Base-by-base conservation (phyloP, 2,329 filamentous ascomycete genomes). In the Scedosporium dehoogii region DNA sequence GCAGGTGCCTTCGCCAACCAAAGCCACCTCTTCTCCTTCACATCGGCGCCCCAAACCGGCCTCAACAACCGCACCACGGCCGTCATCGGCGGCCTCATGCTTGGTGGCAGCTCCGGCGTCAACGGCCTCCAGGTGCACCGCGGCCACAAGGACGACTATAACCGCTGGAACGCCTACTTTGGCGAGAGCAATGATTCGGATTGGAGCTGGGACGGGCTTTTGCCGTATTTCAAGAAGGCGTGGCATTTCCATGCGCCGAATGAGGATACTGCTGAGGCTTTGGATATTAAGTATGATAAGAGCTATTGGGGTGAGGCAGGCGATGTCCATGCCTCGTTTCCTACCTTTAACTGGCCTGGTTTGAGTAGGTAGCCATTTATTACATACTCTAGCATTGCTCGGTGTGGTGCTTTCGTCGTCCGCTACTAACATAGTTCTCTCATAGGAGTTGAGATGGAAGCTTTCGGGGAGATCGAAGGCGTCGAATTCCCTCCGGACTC, bases 51-150 rank as follows among this genome's bases (percentile, higher is more conserved):
- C 2, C 66, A 67, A 44, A 53, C 51, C 18, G 59, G 60, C 5
- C 65, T 67, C 3, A 60, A 62, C 25, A 63, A 63, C 48, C 62
- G 63, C 18, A 65, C 60, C n/a, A 55, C 57, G 6, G 10, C 56
- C 14, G 62, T 63, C 44, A 27, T 60, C 41, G 62, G 42, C 25
- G 62, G 62, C 21, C n/a, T 46, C 18, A 57, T 62, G 46, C 38
- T 78, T 0, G 75, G 75, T 23, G 75, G 75, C 7, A 71, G 72
- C 1, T 75, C 73, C 0, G 71, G 72, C 14, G 68, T 74, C 9
- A 75, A 75, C 63, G 73, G 70, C 14, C 68, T 75, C 68, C 69
- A 74, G 14, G 68, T 71, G 4, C 68, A 74, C 51, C 67, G 74
- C 21, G 69, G 71, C 1, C 69, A 72, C 1, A 68, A 64, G 3